phyloP scores from a whole-genome alignment of 1,284 basidiomycete species.

The Mycosarcoma maydis region DNA sequence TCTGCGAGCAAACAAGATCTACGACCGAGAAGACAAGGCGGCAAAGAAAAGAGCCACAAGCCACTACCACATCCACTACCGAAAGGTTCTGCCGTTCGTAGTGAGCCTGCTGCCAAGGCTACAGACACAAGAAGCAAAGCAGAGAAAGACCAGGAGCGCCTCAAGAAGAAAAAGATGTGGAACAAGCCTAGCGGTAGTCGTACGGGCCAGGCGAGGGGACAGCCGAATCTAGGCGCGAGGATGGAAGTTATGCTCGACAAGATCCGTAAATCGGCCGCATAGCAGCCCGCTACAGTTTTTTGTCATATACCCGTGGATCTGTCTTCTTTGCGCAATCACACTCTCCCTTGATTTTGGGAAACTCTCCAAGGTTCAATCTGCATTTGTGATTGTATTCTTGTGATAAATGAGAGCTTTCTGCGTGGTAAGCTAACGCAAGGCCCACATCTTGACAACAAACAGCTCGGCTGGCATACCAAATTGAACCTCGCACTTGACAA shows the following conservation, averaged over 20 bases:
- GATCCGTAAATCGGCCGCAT: slow-evolving; percentile 44
- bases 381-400: no score
- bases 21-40: slow-evolving; percentile 12
- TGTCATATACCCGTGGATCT: slow-evolving; percentile 18
- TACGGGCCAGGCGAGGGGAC: slow-evolving; percentile 55
- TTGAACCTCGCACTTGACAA: slow-evolving; percentile 60
- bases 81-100: background rate
- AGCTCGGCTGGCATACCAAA: slow-evolving; percentile 63
- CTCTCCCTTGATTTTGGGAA: no score
- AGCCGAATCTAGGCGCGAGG: slow-evolving; percentile 62
- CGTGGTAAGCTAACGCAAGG: slow-evolving; percentile 13
- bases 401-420: no score
- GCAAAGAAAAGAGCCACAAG: slow-evolving; percentile 24
- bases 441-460: slow-evolving; percentile 64
- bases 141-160: slow-evolving; percentile 51
- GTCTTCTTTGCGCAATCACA: background rate
- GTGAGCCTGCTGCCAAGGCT: slow-evolving; percentile 4
- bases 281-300: background rate
- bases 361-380: no score
- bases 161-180: slow-evolving; percentile 56
- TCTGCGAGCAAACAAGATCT: slow-evolving; percentile 36
- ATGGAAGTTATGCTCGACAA: slow-evolving; percentile 65
- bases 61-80: slow-evolving; percentile 43
- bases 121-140: slow-evolving; percentile 46
- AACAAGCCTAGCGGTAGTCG: slow-evolving; percentile 57